Evolutionary conservation across 345 rosid genomes (phyloP).

Genomic region (Iberis pinnata): DNA sequence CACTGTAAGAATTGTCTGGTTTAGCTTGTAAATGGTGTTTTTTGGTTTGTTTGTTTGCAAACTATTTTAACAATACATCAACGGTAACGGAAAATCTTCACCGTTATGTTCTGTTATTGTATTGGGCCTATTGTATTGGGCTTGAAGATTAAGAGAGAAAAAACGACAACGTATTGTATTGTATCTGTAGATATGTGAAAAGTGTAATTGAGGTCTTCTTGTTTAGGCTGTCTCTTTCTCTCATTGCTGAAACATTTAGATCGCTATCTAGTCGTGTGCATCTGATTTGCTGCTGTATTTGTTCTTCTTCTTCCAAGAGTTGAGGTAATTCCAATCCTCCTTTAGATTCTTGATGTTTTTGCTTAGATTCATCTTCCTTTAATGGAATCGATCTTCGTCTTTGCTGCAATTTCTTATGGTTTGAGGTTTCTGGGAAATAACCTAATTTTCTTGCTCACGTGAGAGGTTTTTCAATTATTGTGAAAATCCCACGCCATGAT

Average conservation of each 20-base stretch:
- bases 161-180: not conserved
- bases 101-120: not conserved
- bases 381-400: conserved; percentile 1
- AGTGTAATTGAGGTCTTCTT: conserved; percentile 29
- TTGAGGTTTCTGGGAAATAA: conserved; percentile 14
- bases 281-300: conserved; percentile 14
- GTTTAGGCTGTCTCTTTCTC: conserved; percentile 7
- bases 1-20: not conserved
- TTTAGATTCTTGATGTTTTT: not conserved
- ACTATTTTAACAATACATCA: not conserved
- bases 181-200: conserved; percentile 40
- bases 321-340: conserved; percentile 15
- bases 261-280: conserved; percentile 26
- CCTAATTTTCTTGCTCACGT: not conserved
- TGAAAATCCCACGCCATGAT: not conserved
- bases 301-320: conserved; percentile 2
- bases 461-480: conserved; percentile 1
- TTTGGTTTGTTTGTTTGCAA: not conserved
- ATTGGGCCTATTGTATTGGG: conserved; percentile 23
- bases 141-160: conserved; percentile 13
- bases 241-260: conserved; percentile 13
- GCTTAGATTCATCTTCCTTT: not conserved
- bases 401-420: not conserved
- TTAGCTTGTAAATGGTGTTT: conserved; percentile 4
- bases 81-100: not conserved